phyloP scores from a whole-genome alignment of 1,284 basidiomycete species.

The Cutaneotrichosporon sp. region DNA sequence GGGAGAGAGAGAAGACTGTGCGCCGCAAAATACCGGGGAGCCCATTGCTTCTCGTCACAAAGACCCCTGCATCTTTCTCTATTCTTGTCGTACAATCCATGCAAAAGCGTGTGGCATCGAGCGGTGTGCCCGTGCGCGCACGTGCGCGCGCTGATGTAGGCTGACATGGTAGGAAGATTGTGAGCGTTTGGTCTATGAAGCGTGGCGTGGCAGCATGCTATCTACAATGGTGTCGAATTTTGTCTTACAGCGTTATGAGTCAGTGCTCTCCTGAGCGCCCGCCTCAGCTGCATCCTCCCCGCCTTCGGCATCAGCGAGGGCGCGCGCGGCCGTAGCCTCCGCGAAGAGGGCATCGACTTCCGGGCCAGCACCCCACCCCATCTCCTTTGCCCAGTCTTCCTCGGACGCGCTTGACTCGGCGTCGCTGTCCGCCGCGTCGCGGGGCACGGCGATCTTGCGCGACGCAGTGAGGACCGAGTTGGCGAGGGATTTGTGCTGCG shows the following conservation, averaged over 20 bases:
- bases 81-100: constrained; percentile 4
- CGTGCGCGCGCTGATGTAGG: too few species aligned
- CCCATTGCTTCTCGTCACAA: neutral
- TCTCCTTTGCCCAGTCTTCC: constrained; percentile 25
- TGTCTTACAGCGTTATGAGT: neutral
- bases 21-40: neutral
- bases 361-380: constrained; percentile 24
- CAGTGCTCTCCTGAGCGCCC: neutral
- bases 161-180: too few species aligned
- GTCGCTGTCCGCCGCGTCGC: constrained; percentile 9
- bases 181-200: too few species aligned
- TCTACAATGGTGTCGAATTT: neutral
- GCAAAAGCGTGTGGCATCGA: constrained; percentile 4
- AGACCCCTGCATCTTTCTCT: constrained; percentile 3
- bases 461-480: constrained; percentile 16
- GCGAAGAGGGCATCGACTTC: constrained; percentile 26
- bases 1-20: neutral
- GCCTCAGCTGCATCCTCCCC: neutral
- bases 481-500: constrained; percentile 8
- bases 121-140: too few species aligned
- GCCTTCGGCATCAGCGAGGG: constrained; percentile 7
- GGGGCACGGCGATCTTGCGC: constrained; percentile 6
- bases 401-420: constrained; percentile 18
- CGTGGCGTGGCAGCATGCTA: too few species aligned
- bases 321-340: constrained; percentile 17